These are phyloP conservation scores for Lophiotrema nucula DNA, from an alignment of 495 filamentous ascomycete genomes.

Conservation along the genomic window DNA sequence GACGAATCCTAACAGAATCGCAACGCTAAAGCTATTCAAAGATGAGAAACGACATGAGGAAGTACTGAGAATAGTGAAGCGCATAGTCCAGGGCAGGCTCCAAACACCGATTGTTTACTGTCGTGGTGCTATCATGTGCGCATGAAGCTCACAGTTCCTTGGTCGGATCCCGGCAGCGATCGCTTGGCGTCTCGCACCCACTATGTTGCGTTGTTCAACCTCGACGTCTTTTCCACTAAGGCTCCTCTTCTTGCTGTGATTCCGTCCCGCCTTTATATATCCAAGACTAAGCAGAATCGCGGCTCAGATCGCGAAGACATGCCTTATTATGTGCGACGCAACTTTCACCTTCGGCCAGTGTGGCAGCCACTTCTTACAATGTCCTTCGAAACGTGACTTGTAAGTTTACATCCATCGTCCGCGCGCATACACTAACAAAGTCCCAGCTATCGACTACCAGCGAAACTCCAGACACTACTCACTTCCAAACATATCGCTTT, in stretches of 20 bases:
- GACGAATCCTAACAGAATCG: no score
- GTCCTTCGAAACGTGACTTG: conserved; percentile 16
- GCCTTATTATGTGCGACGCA: conserved; percentile 22
- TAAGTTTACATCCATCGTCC: conserved; percentile 4
- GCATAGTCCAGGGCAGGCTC: not conserved
- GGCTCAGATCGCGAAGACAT: no score
- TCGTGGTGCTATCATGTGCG: not conserved
- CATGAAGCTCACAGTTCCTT: conserved; percentile 7
- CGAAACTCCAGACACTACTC: conserved; percentile 14
- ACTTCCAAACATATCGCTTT: conserved; percentile 2
- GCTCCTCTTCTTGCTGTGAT: no score
- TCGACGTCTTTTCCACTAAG: not conserved
- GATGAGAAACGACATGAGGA: not conserved
- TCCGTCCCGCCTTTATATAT: no score
- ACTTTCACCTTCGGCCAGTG: conserved; percentile 31
- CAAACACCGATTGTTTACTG: not conserved
- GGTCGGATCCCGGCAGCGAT: conserved; percentile 5
- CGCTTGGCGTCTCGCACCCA: conserved; percentile 9
- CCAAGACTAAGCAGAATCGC: no score
- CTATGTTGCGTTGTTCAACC: not conserved
- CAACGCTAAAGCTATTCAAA: no score
- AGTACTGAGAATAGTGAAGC: not conserved
- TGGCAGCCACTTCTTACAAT: conserved; percentile 28
- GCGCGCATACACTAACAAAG: not conserved
- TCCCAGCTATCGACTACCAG: conserved; percentile 7